A percentile compares a stretch with the other conserved stretches of the same genome.
phyloP scores from a whole-genome alignment of 345 rosid genomes.

The Pseudoturritis turrita region DNA sequence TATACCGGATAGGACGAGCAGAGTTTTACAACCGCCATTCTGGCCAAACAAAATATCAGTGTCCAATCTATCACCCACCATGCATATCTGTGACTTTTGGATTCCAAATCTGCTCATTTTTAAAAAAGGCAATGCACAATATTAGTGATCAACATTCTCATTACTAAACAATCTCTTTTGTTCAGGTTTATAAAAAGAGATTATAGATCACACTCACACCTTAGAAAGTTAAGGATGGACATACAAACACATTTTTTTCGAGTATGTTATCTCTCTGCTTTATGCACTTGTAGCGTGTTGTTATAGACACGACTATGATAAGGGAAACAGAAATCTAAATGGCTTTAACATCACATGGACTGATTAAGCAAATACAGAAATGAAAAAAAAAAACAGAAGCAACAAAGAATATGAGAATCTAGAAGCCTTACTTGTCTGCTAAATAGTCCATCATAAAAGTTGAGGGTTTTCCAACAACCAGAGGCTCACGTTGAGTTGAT shows the following conservation, averaged over 20 bases:
- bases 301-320: neutral
- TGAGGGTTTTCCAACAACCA: constrained; percentile 95
- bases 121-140: neutral
- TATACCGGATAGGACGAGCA: constrained; percentile 89
- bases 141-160: constrained; percentile 2
- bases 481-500: constrained; percentile 81
- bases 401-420: neutral
- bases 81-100: constrained; percentile 84
- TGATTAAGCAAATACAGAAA: neutral
- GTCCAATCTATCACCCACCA: constrained; percentile 97
- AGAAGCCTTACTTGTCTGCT: constrained; percentile 59
- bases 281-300: neutral
- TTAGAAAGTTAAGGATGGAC: neutral
- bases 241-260: neutral
- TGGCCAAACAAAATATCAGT: constrained; percentile 92
- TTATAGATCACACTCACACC: neutral
- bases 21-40: constrained; percentile 92
- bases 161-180: neutral
- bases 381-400: neutral
- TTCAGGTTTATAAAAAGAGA: no score
- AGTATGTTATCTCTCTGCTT: neutral
- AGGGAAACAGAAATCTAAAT: neutral
- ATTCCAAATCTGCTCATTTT: constrained; percentile 63
- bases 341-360: neutral
- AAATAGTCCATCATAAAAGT: constrained; percentile 98